Base-by-base conservation (phyloP, 2,329 filamentous ascomycete species). In the Botryosphaeria agaves region DNA sequence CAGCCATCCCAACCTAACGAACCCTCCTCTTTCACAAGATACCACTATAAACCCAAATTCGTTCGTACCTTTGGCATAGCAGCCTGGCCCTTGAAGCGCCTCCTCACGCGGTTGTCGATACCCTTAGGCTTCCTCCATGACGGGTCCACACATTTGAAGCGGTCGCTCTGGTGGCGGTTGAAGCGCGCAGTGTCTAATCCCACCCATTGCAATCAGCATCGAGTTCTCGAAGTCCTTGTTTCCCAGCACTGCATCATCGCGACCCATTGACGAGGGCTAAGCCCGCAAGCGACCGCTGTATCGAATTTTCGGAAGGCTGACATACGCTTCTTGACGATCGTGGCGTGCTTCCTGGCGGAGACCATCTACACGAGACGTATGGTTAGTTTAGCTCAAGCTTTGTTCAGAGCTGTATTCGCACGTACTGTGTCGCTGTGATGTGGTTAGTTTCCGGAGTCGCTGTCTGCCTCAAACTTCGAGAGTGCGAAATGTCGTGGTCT, bases 321-420 rank as follows among this genome's bases (percentile, higher is more conserved):
- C 83, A 59, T 87, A 92, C 84, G 84, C 84, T 98, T 98, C 83
- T 98, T 98, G 59, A 98, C 82, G 74, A 98, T 98, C 57, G 85
- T 78, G 60, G 95, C 76, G 68, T 95, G 89, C 74, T 92, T 91
- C 81, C 91, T 92, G 66, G 87, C 81, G 78, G 85, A 74, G 73
- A 87, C 84, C 89, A 95, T 95, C 85, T 87, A 41, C 46, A 42
- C 27, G 44, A n/a, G n/a, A n/a, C n/a, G n/a, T n/a, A n/a, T n/a
- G n/a, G n/a, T n/a, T n/a, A n/a, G n/a, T n/a, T n/a, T n/a, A n/a
- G n/a, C n/a, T n/a, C n/a, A n/a, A n/a, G n/a, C n/a, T n/a, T n/a
- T n/a, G n/a, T n/a, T n/a, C n/a, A n/a, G n/a, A n/a, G n/a, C n/a
- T n/a, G n/a, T n/a, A n/a, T n/a, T n/a, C 11, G 3, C 24, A 32